Evolutionary conservation across 2,329 filamentous ascomycete genomes (phyloP).

Genomic region (Penicillium freii): DNA sequence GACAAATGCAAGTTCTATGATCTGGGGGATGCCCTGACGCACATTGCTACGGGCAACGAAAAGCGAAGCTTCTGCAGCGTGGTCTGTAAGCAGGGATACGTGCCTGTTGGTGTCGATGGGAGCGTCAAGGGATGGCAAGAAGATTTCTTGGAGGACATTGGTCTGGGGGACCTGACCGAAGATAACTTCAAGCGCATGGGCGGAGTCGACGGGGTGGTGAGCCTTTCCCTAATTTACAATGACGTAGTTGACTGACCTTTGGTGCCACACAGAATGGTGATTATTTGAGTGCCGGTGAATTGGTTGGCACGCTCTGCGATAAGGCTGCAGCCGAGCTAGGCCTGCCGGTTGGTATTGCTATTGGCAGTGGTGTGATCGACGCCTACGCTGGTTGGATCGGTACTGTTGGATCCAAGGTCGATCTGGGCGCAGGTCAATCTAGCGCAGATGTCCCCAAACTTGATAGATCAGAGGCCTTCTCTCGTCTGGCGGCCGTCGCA

Average conservation of each 20-base stretch:
- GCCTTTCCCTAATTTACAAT: constrained; percentile 45
- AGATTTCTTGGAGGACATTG: constrained; percentile 85
- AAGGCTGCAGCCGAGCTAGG: constrained; percentile 81
- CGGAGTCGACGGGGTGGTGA: constrained; percentile 90
- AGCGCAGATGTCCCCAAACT: constrained; percentile 69
- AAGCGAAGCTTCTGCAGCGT: constrained; percentile 92
- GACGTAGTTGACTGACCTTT: constrained; percentile 12
- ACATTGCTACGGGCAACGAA: constrained; percentile 89
- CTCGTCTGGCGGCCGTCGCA: constrained; percentile 86
- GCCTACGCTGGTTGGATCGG: constrained; percentile 99
- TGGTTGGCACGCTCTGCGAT: constrained; percentile 80
- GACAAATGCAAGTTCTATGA: constrained; percentile 96
- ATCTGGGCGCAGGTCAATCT: constrained; percentile 66
- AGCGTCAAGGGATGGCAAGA: constrained; percentile 98
- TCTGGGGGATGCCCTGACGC: constrained; percentile 85
- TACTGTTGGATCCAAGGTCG: constrained; percentile 94
- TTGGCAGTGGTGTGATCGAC: constrained; percentile 95
- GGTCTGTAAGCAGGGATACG: constrained; percentile 95
- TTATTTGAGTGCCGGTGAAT: constrained; percentile 87
- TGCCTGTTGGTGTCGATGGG: constrained; percentile 94
- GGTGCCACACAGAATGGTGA: constrained; percentile 69
- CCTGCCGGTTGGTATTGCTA: constrained; percentile 79
- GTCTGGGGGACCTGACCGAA: constrained; percentile 76
- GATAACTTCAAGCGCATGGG: constrained; percentile 92
- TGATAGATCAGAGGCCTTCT: constrained; percentile 89